A percentile compares a stretch with the other conserved stretches of the same genome.
These are phyloP conservation scores for Nepenthes mirabilis DNA, from an alignment of 148 eudicot species.

Conservation along the genomic window DNA sequence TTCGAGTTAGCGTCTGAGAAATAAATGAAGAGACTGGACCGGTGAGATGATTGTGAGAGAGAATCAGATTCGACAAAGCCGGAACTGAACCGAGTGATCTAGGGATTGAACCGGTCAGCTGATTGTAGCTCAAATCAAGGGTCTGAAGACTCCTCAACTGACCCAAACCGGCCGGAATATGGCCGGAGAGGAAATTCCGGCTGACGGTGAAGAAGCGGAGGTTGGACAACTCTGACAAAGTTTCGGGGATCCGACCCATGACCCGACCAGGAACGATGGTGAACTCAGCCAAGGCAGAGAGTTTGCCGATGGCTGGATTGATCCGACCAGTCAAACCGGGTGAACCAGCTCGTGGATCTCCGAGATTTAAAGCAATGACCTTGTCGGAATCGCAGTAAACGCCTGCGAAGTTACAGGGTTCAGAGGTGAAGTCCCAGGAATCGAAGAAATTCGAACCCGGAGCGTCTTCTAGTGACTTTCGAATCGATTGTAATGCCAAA, in stretches of 20 bases:
- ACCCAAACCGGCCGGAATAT: conserved; percentile 10
- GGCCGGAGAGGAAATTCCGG: conserved; percentile 37
- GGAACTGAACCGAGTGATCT: conserved; percentile 32
- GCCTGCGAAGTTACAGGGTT: conserved; percentile 77
- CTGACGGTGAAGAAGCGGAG: conserved; percentile 35
- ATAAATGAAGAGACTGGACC: conserved; percentile 39
- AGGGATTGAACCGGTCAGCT: conserved; percentile 61
- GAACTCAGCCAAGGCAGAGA: conserved; percentile 30
- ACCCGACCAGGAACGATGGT: conserved; percentile 50
- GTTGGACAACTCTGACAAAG: conserved; percentile 20
- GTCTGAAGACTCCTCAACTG: background rate
- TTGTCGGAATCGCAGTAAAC: conserved; percentile 45
- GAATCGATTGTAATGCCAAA: conserved; percentile 54
- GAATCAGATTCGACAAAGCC: conserved; percentile 39
- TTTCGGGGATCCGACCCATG: conserved; percentile 20
- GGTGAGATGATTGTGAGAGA: conserved; percentile 46
- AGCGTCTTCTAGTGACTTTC: conserved; percentile 33
- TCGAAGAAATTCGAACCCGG: conserved; percentile 48
- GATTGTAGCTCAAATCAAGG: conserved; percentile 14
- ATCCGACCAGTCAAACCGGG: conserved; percentile 41
- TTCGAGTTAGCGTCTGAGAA: conserved; percentile 36
- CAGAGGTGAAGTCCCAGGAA: conserved; percentile 81
- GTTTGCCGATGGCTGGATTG: conserved; percentile 35
- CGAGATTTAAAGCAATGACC: conserved; percentile 58
- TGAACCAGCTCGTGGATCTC: conserved; percentile 62